Evolutionary conservation across 1,139 yeast species (phyloP), one percentile per base, ranked within the genome.

Genomic region (Taiozyma sp.): DNA sequence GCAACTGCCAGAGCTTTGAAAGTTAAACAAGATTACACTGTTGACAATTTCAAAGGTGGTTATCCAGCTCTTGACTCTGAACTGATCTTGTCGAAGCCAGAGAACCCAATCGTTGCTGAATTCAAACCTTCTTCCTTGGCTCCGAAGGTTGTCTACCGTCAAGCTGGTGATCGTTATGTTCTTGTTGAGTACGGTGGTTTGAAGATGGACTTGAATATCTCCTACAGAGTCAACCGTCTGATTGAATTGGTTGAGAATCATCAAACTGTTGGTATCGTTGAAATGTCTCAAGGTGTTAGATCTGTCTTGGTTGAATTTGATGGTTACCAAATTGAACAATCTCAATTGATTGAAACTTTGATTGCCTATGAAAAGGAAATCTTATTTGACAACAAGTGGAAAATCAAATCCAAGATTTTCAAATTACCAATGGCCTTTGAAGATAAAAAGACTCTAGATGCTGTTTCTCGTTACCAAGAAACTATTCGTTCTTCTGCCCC

Each of bases 271-370:
- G 98, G 97, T 51, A 85, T 93, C 53, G 81, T 88, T 54, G 98
- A 93, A 68, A 88, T 93, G 96, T 89, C 97, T 1, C 95, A 89
- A 60, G 98, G 98, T 71, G 98, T 93, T 39, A 79, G 98, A 65
- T 91, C 98, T 8, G 97, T 91, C 26, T 76, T 91, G 66, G 80
- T 93, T 64, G 96, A 91, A 68, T 93, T 73, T 66, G 82, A 88
- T 64, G 85, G 85, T 46, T 63, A 68, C 43, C 69, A 73, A 47
- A 75, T 87, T 44, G 65, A 79, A 21, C 98, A 90, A 70, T 54
- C 70, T 43, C 74, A 76, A 13, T 72, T 91, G 49, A 70, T 93
- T 56, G 75, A 79, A 51, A 77, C 83, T 22, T 75, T 93, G 62
- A 71, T 83, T 54, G 80, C 88, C 1, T 84, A 85, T 63, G 98